phyloP scores from a whole-genome alignment of 2,329 filamentous ascomycete species.

The Hypoxylon sp. region DNA sequence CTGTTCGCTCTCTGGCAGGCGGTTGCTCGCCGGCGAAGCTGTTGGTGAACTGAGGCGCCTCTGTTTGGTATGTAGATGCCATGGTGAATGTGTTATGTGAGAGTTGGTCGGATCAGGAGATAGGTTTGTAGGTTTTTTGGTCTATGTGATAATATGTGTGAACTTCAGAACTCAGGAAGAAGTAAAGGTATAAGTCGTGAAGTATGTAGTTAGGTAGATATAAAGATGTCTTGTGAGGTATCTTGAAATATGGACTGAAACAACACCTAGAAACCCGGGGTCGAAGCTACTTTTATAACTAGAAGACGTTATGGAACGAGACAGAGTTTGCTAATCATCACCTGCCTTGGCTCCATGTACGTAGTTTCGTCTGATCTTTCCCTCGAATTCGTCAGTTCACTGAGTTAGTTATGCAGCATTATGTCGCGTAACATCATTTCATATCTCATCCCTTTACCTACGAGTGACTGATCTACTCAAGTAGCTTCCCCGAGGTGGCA shows the following conservation, averaged over 20 bases:
- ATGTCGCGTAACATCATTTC: constrained; percentile 25
- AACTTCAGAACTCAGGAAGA: constrained; percentile 1
- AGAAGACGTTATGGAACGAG: constrained; percentile 15
- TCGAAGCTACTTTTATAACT: constrained; percentile 15
- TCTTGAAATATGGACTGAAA: no score
- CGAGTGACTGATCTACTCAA: constrained; percentile 2
- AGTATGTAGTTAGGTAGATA: background rate
- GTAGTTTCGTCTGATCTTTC: constrained; percentile 28
- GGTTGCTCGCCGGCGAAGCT: constrained; percentile 47
- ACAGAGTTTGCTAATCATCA: constrained; percentile 24
- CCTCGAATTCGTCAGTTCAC: constrained; percentile 13
- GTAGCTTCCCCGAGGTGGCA: constrained; percentile 22
- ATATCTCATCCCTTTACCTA: constrained; percentile 8
- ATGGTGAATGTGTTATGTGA: constrained; percentile 27
- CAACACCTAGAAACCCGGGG: constrained; percentile 15
- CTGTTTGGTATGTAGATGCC: constrained; percentile 36
- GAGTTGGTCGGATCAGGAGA: background rate
- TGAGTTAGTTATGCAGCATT: constrained; percentile 19
- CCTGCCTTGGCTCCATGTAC: constrained; percentile 25
- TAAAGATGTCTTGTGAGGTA: no score
- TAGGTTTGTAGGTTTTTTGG: constrained; percentile 1
- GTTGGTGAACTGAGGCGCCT: constrained; percentile 42
- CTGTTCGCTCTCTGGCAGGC: constrained; percentile 48
- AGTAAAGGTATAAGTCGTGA: background rate
- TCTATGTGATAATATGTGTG: constrained; percentile 12